Base-by-base conservation (phyloP, 805 yeast species). In the Pichia thaimueangensis region DNA sequence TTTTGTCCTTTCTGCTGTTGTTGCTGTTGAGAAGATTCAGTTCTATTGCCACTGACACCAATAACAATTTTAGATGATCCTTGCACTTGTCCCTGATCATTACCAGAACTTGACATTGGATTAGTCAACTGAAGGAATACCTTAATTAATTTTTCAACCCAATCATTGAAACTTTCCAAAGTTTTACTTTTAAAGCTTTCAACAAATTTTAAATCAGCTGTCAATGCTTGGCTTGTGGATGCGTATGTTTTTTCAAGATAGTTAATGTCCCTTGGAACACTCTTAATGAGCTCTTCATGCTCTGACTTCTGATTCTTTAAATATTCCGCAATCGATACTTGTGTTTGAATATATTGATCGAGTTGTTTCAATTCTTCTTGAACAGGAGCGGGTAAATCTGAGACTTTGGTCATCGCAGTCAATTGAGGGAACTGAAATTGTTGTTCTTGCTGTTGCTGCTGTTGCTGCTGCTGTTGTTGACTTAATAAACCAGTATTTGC, bases 361-460 rank as follows among this genome's bases (percentile, higher is more conserved):
- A 85, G 64, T 48, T 80, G 78, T 58, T 80, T 84, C 29, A 85
- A 65, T 55, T 84, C 86, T 46, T 66, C 73, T 53, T 82, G 84
- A 42, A 80, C 63, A n/a, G 65, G 72, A n/a, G 76, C 81, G 2
- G 93, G 89, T 30, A 85, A 64, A 46, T 83, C 91, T 8, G 78
- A 77, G 9, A 85, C 83, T 38, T 83, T 72, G 0, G 91, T 81
- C 79, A 85, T 76, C 12, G 88, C 78, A 10, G 83, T 81, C 35
- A 85, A 66, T 38, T 67, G 74, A 5, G 72, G 69, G 40, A 66
- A 57, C 44, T 67, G 78, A 9, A 63, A 62, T 21, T 68, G 70
- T 33, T 64, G 65, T 35, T 69, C 70, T 20, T 61, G 64, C 31
- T 48, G 52, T 19, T 41, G 48, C 20, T 46, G 51, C 24, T 37